Base-by-base conservation (phyloP, 148 eudicot species). In the Nepenthes mirabilis region DNA sequence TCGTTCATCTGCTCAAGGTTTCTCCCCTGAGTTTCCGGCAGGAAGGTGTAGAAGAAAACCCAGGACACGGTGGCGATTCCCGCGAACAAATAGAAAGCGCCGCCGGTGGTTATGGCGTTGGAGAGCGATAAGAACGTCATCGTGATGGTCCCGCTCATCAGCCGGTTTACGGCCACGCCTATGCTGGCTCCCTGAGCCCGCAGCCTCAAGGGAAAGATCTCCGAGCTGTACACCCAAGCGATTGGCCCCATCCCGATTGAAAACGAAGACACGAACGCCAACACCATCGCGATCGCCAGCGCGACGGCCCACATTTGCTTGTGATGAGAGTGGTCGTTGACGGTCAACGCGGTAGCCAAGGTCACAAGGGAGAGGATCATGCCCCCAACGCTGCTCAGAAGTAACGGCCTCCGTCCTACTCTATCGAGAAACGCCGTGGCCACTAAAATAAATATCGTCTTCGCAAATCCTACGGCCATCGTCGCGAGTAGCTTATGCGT, bases 391-490 rank as follows among this genome's bases (percentile, higher is more conserved):
- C 90, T 83, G 12, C 76, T 58, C 4, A 87, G 50, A 2, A 82
- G 62, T 32, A 87, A 61, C 2, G 85, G 87, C 1, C 95, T 71
- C 14, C 95, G 76, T 1, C 95, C 95, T 43, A 70, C 58, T 57
- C 72, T 73, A 60, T 87, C 95, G 2, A 87, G 55, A n/a, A 62
- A 34, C 50, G 84, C 82, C 1, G 95, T 87, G 11, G 95, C 87
- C 0, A 80, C 80, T 2, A 84, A 63, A 50, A 87, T 81, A 65
- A 83, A 81, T 2, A 74, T 2, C 1, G 95, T 87, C 53, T 87
- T 87, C 4, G 68, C 65, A 48, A 84, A 65, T 23, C 95, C 95
- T 12, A 87, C 90, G n/a, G 83, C 90, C 33, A 87, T 80, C 0
- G 95, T 84, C 0, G 87, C 87, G 4, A 75, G 80, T 33, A 87